phyloP scores from a whole-genome alignment of 768 basidiomycete genomes.

The Porpolomopsis calyptriformis region DNA sequence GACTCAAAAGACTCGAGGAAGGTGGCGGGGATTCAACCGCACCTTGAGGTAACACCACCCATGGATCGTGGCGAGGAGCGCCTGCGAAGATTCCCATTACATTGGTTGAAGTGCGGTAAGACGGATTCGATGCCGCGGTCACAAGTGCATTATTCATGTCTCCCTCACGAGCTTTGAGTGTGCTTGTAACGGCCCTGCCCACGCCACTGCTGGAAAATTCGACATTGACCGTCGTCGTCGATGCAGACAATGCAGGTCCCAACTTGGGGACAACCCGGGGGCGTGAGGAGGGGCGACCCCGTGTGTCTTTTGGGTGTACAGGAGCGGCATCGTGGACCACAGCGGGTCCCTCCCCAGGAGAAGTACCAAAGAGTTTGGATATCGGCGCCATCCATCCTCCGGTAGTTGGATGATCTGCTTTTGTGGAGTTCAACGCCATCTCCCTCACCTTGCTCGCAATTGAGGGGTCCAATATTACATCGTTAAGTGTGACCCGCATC shows the following conservation, averaged over 20 bases:
- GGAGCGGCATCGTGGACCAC: slow-evolving; percentile 13
- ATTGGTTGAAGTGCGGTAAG: slow-evolving; percentile 15
- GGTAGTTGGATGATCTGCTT: slow-evolving; percentile 28
- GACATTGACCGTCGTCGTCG: slow-evolving; percentile 88
- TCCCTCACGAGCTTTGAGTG: slow-evolving; percentile 15
- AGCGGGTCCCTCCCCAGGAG: slow-evolving; percentile 17
- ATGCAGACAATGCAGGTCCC: slow-evolving; percentile 75
- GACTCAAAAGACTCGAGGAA: slow-evolving; percentile 8
- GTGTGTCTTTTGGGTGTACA: slow-evolving; percentile 15
- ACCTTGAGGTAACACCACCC: slow-evolving; percentile 55
- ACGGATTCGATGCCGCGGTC: background rate
- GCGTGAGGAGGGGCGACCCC: slow-evolving; percentile 11
- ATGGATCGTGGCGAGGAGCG: slow-evolving; percentile 61
- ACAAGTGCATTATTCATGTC: background rate
- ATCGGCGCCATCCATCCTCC: slow-evolving; percentile 79
- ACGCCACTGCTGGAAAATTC: slow-evolving; percentile 73
- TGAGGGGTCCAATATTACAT: slow-evolving; percentile 80
- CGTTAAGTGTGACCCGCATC: slow-evolving; percentile 75
- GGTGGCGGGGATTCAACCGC: slow-evolving; percentile 21
- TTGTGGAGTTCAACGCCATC: slow-evolving; percentile 50
- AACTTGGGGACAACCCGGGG: slow-evolving; percentile 63
- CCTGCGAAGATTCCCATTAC: slow-evolving; percentile 92
- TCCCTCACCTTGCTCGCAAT: slow-evolving; percentile 65
- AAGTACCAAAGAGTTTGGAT: slow-evolving; percentile 59
- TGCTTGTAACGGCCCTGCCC: slow-evolving; percentile 32